phyloP scores from a whole-genome alignment of 1,284 basidiomycete species.

The Rhodofomes roseus region DNA sequence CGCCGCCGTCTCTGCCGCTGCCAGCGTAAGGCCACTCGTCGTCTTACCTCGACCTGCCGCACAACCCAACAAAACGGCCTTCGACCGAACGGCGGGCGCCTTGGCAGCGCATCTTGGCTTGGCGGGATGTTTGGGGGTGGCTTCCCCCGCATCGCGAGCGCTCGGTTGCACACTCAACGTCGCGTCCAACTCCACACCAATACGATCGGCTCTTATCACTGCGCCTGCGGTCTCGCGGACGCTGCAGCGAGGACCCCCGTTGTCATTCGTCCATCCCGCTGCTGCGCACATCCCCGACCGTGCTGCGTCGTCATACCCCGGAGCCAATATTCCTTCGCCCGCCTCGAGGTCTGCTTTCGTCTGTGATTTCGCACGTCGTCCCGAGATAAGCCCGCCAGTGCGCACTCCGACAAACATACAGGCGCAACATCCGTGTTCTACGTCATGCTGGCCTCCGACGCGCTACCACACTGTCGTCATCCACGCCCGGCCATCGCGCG shows the following conservation, averaged over 20 bases:
- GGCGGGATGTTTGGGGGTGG: neutral
- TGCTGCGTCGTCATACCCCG: neutral
- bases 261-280: neutral
- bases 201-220: neutral
- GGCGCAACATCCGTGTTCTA: neutral
- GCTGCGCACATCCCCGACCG: neutral
- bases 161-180: neutral
- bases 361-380: neutral
- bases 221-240: neutral
- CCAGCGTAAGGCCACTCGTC: no score
- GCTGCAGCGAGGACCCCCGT: neutral
- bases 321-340: neutral
- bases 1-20: neutral
- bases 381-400: neutral
- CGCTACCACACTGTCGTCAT: neutral
- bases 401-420: neutral
- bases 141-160: neutral
- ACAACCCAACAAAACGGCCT: neutral
- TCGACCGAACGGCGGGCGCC: neutral
- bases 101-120: conserved; percentile 1
- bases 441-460: neutral
- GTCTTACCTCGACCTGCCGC: no score
- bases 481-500: neutral
- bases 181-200: neutral
- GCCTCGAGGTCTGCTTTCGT: neutral